Conservation (phyloP, 805 yeast genomes). For the Metschnikowia colocasiae region DNA sequence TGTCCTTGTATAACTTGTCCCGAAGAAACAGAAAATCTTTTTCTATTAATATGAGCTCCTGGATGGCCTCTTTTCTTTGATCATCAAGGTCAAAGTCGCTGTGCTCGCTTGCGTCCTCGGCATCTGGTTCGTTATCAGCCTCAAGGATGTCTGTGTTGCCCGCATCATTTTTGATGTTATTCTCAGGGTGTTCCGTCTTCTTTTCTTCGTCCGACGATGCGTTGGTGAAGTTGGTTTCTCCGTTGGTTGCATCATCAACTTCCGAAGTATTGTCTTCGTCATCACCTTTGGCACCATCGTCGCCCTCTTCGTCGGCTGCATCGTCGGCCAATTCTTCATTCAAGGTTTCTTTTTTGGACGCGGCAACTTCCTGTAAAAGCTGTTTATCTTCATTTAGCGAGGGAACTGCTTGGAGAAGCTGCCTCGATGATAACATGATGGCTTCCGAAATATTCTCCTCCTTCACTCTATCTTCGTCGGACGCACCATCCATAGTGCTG, state of each 20-base stretch:
- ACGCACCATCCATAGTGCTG: not conserved
- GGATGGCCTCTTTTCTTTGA: slow-evolving; percentile 60
- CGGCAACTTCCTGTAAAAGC: not conserved
- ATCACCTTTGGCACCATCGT: slow-evolving; percentile 8
- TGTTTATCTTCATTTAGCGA: not conserved
- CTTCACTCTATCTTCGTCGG: not conserved
- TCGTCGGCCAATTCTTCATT: slow-evolving; percentile 25
- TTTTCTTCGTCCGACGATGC: not conserved
- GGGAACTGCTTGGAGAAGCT: slow-evolving; percentile 2
- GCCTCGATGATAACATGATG: not conserved
- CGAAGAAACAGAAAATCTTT: slow-evolving; percentile 80
- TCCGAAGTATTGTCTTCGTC: slow-evolving; percentile 5
- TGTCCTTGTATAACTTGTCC: slow-evolving; percentile 82
- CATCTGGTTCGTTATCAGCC: slow-evolving; percentile 7
- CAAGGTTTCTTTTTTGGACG: slow-evolving; percentile 6
- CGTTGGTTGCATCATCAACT: slow-evolving; percentile 2
- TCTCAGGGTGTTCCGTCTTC: slow-evolving; percentile 11
- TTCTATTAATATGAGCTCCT: slow-evolving; percentile 75
- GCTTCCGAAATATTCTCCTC: slow-evolving; percentile 1
- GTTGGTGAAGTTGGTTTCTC: not conserved
- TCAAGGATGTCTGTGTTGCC: slow-evolving; percentile 14
- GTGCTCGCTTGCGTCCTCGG: slow-evolving; percentile 1
- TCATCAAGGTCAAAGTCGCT: slow-evolving; percentile 28
- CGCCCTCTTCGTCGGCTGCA: slow-evolving; percentile 12
- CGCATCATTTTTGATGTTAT: slow-evolving; percentile 17